These are phyloP conservation scores for Scenedesmus sp. DNA, from an alignment of 163 green algal species.

Conservation along the genomic window DNA sequence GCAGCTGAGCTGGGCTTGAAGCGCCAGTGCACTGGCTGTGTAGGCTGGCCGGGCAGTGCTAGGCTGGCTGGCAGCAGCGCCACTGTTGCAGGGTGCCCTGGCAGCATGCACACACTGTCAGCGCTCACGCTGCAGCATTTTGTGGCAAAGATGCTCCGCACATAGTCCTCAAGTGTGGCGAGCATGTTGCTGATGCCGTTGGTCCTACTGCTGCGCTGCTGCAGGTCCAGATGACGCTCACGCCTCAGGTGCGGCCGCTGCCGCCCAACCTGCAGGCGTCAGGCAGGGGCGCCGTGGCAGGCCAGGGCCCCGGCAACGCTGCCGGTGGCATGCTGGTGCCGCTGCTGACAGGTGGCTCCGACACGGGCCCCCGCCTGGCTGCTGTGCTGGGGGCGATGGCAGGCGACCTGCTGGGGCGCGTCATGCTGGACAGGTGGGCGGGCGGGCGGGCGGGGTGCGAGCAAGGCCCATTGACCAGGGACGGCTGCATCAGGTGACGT, in stretches of 20 bases:
- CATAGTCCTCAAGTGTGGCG: background rate
- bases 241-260: constrained; percentile 19
- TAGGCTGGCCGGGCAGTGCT: too few species aligned
- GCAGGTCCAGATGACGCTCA: constrained; percentile 76
- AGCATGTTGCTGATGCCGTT: background rate
- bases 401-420: constrained; percentile 68
- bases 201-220: constrained; percentile 7
- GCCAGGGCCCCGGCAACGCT: background rate
- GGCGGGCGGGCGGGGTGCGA: too few species aligned
- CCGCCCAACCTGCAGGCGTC: background rate
- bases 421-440: constrained; percentile 67
- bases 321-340: constrained; percentile 36
- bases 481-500: too few species aligned
- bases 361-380: constrained; percentile 59
- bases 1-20: too few species aligned
- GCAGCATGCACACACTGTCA: too few species aligned
- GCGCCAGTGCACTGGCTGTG: too few species aligned
- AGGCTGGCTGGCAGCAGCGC: too few species aligned
- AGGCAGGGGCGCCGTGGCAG: background rate
- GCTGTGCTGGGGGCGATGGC: constrained; percentile 66
- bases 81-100: too few species aligned
- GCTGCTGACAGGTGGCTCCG: constrained; percentile 54
- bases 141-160: too few species aligned
- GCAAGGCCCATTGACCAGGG: too few species aligned
- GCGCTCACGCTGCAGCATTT: too few species aligned